Percentiles rank a stretch among this genome's conserved stretches.
phyloP scores from a whole-genome alignment of 208 protist species.

The Crithidia sp. region DNA sequence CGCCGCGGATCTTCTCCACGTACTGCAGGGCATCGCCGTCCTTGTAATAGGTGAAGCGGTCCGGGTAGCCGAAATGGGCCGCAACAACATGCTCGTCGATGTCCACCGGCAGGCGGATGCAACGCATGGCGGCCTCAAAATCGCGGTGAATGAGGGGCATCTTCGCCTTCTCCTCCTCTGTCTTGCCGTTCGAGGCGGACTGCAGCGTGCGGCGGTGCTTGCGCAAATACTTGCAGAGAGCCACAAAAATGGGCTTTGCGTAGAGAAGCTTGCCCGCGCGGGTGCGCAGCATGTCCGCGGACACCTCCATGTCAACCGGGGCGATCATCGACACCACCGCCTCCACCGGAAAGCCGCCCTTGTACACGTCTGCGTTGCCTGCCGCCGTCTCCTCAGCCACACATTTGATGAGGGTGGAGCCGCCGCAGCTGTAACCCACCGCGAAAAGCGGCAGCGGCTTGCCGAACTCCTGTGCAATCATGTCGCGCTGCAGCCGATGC shows the following conservation, averaged over 20 bases:
- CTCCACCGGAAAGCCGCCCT: constrained; percentile 29
- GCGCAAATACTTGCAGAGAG: constrained; percentile 41
- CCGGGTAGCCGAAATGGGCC: constrained; percentile 54
- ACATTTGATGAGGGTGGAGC: constrained; percentile 40
- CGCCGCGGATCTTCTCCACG: constrained; percentile 24
- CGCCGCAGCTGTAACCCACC: constrained; percentile 64
- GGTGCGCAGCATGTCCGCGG: constrained; percentile 34
- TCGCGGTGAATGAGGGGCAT: constrained; percentile 22
- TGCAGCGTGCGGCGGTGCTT: constrained; percentile 45
- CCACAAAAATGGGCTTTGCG: constrained; percentile 33
- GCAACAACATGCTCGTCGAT: constrained; percentile 48
- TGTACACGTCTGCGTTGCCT: constrained; percentile 15
- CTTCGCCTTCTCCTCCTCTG: constrained; percentile 21
- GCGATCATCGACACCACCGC: constrained; percentile 37
- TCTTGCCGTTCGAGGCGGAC: constrained; percentile 24
- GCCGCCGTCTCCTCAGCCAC: constrained; percentile 48
- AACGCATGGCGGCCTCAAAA: constrained; percentile 20
- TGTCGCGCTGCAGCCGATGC: constrained; percentile 28
- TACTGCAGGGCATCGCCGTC: constrained; percentile 42
- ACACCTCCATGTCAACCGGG: constrained; percentile 54
- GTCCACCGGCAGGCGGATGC: constrained; percentile 32
- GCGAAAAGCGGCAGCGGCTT: constrained; percentile 41
- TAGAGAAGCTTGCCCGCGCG: constrained; percentile 40
- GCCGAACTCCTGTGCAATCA: constrained; percentile 29
- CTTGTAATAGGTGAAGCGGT: constrained; percentile 49